Evolutionary conservation across 345 rosid species (phyloP), one percentile per base, ranked within the genome.

Genomic region (Jatropha curcas): DNA sequence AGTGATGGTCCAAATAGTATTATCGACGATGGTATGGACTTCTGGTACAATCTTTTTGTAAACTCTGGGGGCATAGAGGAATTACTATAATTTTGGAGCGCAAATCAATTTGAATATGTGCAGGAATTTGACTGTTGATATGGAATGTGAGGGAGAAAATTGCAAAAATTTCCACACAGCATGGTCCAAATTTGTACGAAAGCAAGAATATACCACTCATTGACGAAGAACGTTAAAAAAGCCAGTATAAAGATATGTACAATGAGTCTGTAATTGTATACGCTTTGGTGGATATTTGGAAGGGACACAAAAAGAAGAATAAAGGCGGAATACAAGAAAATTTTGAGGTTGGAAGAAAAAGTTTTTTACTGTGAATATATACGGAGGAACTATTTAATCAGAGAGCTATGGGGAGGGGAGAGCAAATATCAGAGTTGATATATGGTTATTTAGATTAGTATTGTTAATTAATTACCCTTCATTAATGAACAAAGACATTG

Each of bases 1-100:
- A n/a, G 67, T 25, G 45, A 33, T 3, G 59, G 17, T 74, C 72
- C 45, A 56, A 71, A n/a, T 14, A 41, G 4, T 33, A 30, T 11
- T 27, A 88, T 84, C 17, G 81, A 81, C 17, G 81, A 81, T 65
- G 79, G 51, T 50, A 83, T 86, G 86, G 88, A 79, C 9, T 92
- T 89, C 34, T 92, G 96, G 96, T 86, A 88, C 56, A 77, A 89
- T 67, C 51, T 92, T 62, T 81, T 92, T 68, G 75, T 88, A 25
- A 72, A 67, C 61, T 62, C 88, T 7, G 92, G 82, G 0, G 90
- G 81, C 1, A 74, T 73, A 48, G 72, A 80, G 72, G 84, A 74
- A 35, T 57, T 79, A 48, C 53, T 64, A 20, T 64, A 76, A 25
- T 65, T 78, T 64, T 52, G 28, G 46, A 3, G 22, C 28, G 4